phyloP scores from a whole-genome alignment of 2,329 filamentous ascomycete genomes.

The Sporothrix euskadiensis region DNA sequence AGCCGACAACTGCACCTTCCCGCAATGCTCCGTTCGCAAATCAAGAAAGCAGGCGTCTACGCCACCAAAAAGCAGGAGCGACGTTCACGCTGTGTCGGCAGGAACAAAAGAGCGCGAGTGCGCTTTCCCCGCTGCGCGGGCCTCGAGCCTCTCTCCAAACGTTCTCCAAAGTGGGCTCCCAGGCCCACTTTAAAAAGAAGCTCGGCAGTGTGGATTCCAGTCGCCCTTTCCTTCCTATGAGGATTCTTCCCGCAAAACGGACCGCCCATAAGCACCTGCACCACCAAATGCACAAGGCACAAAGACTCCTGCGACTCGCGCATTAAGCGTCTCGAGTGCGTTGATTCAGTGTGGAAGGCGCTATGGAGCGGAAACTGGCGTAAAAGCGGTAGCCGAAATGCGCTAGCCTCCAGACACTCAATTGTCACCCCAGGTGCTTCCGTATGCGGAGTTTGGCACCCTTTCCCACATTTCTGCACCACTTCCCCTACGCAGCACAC shows the following conservation, averaged over 20 bases:
- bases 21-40: slow-evolving; percentile 14
- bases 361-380: slow-evolving; percentile 13
- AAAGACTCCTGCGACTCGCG: not conserved
- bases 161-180: not conserved
- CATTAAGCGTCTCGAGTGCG: too few relatives aligned
- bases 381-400: slow-evolving; percentile 23
- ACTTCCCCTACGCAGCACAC: slow-evolving; percentile 16
- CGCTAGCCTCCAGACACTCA: slow-evolving; percentile 23
- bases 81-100: slow-evolving; percentile 2
- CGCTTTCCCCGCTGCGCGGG: not conserved
- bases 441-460: slow-evolving; percentile 24
- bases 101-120: slow-evolving; percentile 1
- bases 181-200: not conserved
- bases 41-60: slow-evolving; percentile 14
- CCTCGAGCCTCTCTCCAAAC: not conserved
- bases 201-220: not conserved
- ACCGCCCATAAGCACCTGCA: not conserved
- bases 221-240: not conserved
- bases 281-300: not conserved
- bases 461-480: not conserved
- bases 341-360: not conserved
- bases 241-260: not conserved
- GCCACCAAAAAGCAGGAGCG: slow-evolving; percentile 13
- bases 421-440: not conserved
- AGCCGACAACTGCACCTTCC: slow-evolving; percentile 7